Evolutionary conservation across 306 rosid genomes (phyloP).

Genomic region (Vicia faba): DNA sequence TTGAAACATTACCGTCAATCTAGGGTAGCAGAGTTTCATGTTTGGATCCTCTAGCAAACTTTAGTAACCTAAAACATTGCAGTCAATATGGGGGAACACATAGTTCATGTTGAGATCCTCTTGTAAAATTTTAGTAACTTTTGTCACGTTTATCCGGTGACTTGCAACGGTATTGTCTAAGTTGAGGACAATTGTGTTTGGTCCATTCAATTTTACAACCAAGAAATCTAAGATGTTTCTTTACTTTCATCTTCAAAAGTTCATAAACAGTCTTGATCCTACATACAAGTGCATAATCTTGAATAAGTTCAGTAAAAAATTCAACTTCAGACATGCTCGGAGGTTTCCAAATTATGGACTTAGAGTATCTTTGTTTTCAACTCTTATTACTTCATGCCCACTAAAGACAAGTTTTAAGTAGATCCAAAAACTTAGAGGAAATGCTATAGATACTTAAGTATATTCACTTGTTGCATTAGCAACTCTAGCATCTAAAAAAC

Average conservation of each 20-base stretch:
- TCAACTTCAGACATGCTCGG: slow-evolving; percentile 39
- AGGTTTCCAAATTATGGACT: slow-evolving; percentile 41
- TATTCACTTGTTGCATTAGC: too few species aligned
- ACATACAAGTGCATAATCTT: slow-evolving; percentile 34
- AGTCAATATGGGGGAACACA: slow-evolving; percentile 31
- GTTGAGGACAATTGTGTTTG: not conserved
- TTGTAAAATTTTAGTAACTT: slow-evolving; percentile 40
- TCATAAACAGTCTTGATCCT: slow-evolving; percentile 36
- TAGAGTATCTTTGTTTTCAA: too few species aligned
- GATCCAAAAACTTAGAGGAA: too few species aligned
- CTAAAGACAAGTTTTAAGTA: too few species aligned
- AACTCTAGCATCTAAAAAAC: too few species aligned
- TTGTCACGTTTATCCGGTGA: slow-evolving; percentile 45
- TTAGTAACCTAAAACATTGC: not conserved
- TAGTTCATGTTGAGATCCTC: slow-evolving; percentile 20
- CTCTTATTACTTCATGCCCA: too few species aligned
- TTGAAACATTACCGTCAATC: too few species aligned
- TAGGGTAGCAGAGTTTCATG: not conserved
- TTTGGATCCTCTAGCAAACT: not conserved
- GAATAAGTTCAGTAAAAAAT: slow-evolving; percentile 50
- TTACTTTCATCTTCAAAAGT: slow-evolving; percentile 28
- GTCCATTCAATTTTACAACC: slow-evolving; percentile 70
- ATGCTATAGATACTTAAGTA: too few species aligned
- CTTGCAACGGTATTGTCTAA: slow-evolving; percentile 44
- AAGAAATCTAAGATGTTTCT: slow-evolving; percentile 56